Evolutionary conservation across 23 red algal genomes (phyloP).

Genomic region (Gracilariopsis chorda): DNA sequence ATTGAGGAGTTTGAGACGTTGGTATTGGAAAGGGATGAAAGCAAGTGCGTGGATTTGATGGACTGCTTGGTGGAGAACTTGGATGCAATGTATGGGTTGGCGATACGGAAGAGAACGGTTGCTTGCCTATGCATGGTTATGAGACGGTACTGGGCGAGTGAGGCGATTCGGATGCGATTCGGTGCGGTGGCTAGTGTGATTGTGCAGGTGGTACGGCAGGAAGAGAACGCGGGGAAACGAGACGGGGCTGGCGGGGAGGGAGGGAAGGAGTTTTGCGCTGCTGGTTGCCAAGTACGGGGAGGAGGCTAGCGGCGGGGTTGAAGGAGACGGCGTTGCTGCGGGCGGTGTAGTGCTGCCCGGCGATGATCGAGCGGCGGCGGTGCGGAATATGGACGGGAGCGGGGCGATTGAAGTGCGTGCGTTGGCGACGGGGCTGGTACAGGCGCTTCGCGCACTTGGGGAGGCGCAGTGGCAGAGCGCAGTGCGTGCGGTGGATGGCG

Average conservation of each 20-base stretch:
- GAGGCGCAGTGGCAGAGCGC: background rate
- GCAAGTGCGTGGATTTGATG: constrained; percentile 11
- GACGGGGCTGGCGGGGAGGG: background rate
- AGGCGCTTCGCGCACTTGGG: background rate
- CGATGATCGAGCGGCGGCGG: background rate
- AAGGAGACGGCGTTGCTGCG: background rate
- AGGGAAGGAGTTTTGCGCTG: background rate
- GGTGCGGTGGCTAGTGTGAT: constrained; percentile 23
- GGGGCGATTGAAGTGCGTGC: background rate
- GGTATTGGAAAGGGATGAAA: constrained; percentile 37
- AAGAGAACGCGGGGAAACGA: background rate
- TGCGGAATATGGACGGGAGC: too few relatives aligned
- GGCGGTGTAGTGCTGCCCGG: background rate
- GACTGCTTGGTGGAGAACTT: constrained; percentile 29
- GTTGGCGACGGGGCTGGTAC: background rate
- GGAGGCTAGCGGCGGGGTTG: background rate
- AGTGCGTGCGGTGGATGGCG: constrained; percentile 2
- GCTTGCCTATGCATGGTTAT: constrained; percentile 8
- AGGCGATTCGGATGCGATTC: background rate
- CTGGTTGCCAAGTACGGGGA: background rate
- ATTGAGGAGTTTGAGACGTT: constrained; percentile 24
- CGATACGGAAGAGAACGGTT: background rate
- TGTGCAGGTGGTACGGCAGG: constrained; percentile 32
- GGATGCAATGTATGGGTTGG: constrained; percentile 41
- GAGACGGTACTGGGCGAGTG: background rate